These are phyloP conservation scores for Beauveria asiatica DNA, from an alignment of 2,329 filamentous ascomycete genomes.

Conservation along the genomic window DNA sequence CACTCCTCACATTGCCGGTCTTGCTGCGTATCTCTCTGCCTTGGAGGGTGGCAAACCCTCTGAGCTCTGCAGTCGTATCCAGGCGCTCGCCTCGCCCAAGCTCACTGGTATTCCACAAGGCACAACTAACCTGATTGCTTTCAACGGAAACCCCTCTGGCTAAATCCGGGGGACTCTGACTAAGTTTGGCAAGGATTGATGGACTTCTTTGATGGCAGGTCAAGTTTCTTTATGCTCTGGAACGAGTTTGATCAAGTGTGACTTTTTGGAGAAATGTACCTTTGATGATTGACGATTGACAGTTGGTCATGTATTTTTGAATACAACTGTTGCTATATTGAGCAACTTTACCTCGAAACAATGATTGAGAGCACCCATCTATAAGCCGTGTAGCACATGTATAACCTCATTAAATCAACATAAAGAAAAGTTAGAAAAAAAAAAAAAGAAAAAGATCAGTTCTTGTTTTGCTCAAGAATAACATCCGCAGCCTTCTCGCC, in stretches of 20 bases:
- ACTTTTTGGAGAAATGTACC: no score
- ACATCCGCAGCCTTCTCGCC: conserved; percentile 26
- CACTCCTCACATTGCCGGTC: conserved; percentile 30
- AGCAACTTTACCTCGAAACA: no score
- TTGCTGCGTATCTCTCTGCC: conserved; percentile 36
- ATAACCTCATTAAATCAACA: background rate
- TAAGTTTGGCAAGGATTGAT: no score
- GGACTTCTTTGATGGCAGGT: no score
- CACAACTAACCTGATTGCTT: conserved; percentile 45
- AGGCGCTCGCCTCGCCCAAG: conserved; percentile 31
- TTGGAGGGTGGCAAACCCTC: conserved; percentile 33
- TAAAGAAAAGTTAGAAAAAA: background rate
- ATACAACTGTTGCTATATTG: no score
- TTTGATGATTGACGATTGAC: no score
- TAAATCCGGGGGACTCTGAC: background rate
- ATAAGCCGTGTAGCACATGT: background rate
- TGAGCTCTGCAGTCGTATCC: conserved; percentile 38
- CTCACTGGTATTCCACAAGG: conserved; percentile 31
- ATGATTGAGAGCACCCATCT: background rate
- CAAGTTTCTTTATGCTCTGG: no score
- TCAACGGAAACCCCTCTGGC: conserved; percentile 35
- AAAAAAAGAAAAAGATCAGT: background rate
- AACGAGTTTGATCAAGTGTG: no score
- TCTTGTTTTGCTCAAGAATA: conserved; percentile 16
- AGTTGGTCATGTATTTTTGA: no score